A percentile compares a stretch with the other conserved stretches of the same genome.
Conservation (phyloP, 495 filamentous ascomycete genomes). For the Penicillium riverlandense region DNA sequence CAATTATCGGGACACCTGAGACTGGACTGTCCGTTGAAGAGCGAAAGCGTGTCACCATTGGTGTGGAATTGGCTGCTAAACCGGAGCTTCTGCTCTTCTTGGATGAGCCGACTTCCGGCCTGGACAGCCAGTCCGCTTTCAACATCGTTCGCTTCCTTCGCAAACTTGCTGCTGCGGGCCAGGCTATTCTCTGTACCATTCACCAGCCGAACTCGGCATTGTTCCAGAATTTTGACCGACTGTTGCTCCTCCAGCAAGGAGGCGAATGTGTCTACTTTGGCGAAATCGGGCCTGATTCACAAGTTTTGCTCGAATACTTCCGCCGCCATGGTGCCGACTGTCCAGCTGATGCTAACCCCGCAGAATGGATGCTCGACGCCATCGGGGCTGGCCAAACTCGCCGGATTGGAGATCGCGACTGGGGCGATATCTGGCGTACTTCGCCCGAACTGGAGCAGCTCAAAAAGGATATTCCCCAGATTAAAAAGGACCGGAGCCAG, state of each 20-base stretch:
- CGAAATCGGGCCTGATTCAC: conserved; percentile 51
- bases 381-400: conserved; percentile 73
- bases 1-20: conserved; percentile 71
- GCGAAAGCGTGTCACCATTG: conserved; percentile 84
- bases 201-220: conserved; percentile 84
- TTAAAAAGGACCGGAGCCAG: conserved; percentile 53
- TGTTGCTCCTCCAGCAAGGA: conserved; percentile 58
- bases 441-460: conserved; percentile 60
- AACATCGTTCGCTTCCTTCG: conserved; percentile 84
- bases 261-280: conserved; percentile 63
- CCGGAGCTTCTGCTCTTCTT: conserved; percentile 81
- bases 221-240: conserved; percentile 72
- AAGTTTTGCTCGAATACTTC: conserved; percentile 45
- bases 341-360: conserved; percentile 60
- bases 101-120: conserved; percentile 84
- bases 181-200: conserved; percentile 88
- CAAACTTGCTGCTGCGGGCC: conserved; percentile 74
- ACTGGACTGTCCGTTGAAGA: conserved; percentile 86
- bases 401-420: conserved; percentile 66
- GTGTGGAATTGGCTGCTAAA: conserved; percentile 79
- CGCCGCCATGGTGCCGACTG: conserved; percentile 39
- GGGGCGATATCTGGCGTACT: conserved; percentile 72
- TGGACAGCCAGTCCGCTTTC: conserved; percentile 80
- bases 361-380: conserved; percentile 84
- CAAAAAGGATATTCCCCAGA: conserved; percentile 58